Conservation (phyloP, 495 filamentous ascomycete species). For the Apiosordaria backusii region DNA sequence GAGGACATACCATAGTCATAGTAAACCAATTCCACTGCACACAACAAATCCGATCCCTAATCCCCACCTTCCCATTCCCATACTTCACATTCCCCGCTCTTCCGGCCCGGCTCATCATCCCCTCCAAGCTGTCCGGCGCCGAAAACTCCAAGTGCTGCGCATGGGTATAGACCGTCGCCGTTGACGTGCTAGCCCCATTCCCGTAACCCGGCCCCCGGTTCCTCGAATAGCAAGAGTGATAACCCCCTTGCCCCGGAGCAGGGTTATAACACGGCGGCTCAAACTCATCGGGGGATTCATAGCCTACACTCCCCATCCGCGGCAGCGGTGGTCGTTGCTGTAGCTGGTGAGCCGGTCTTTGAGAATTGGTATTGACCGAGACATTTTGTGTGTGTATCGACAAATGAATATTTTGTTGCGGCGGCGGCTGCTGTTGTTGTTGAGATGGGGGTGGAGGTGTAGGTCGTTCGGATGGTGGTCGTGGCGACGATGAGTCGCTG, state of each 20-base stretch:
- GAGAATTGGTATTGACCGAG: not conserved
- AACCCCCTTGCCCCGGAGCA: not conserved
- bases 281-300: not conserved
- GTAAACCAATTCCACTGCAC: conserved; percentile 69
- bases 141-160: not conserved
- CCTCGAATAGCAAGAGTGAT: not conserved
- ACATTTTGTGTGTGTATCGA: not conserved
- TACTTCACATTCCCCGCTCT: conserved; percentile 14
- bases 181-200: not conserved
- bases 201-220: not conserved
- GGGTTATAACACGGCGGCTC: not conserved
- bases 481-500: not conserved
- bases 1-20: conserved; percentile 60
- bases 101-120: conserved; percentile 29
- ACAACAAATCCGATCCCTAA: conserved; percentile 46
- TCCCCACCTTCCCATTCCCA: conserved; percentile 31
- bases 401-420: not conserved
- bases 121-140: conserved; percentile 28
- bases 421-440: not conserved
- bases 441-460: not conserved
- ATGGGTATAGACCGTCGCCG: not conserved
- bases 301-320: not conserved
- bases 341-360: not conserved
- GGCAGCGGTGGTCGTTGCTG: not conserved
- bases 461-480: not conserved